A percentile compares a stretch with the other conserved stretches of the same genome.
phyloP scores from a whole-genome alignment of 2,329 filamentous ascomycete genomes.

The Pezicula carpinea region DNA sequence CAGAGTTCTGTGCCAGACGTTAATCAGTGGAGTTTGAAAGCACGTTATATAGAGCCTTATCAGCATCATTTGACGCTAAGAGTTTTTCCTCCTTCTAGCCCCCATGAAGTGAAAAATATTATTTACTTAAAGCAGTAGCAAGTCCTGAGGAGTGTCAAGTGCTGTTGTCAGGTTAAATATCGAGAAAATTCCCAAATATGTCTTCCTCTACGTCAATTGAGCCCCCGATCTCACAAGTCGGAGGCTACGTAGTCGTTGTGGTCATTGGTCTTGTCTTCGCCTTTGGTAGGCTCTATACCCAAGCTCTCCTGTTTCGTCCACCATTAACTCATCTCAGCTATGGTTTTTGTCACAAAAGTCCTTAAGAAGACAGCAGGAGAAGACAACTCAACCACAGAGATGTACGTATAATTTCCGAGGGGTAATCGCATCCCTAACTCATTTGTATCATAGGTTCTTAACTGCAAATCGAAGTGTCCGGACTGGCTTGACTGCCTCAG shows the following conservation, averaged over 20 bases:
- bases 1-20: no score
- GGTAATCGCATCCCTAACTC: background rate
- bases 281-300: conserved; percentile 23
- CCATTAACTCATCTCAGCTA: conserved; percentile 25
- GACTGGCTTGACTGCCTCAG: conserved; percentile 46
- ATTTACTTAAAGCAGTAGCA: no score
- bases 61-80: no score
- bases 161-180: background rate
- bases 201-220: background rate
- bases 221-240: conserved; percentile 33
- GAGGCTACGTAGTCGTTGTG: conserved; percentile 38
- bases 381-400: conserved; percentile 48
- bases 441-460: conserved; percentile 37
- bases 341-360: conserved; percentile 41
- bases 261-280: conserved; percentile 36
- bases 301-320: background rate
- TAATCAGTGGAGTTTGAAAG: no score
- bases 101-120: no score
- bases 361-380: conserved; percentile 45
- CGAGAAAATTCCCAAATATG: background rate
- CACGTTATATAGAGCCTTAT: no score
- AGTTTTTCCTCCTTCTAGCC: no score
- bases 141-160: no score
- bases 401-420: conserved; percentile 25
- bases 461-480: conserved; percentile 46